Evolutionary conservation across 768 basidiomycete species (phyloP), one percentile per base, ranked within the genome.

Genomic region (Calocybe indica): DNA sequence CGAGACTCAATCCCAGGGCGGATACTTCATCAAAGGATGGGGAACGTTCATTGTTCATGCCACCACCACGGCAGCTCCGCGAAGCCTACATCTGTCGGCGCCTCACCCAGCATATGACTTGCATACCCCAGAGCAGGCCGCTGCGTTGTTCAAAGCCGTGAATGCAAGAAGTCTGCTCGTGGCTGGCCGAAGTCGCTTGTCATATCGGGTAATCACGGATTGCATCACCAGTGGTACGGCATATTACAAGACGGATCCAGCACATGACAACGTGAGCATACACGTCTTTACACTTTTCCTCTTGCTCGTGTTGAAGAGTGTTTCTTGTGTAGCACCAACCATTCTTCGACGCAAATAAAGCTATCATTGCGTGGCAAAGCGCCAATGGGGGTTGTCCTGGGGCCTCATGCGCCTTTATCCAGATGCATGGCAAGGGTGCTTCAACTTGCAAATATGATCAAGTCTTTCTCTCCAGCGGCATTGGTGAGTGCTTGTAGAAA

Each of bases 161-260:
- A 65, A 66, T 1, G 67, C 73, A 9, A 70, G 64, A 22, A 73
- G 70, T 49, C 61, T 78, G 6, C 58, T 75, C 3, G 60, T 76
- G 15, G 48, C 73, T 12, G 76, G 75, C 7, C 60, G 74, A 1
- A 57, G 52, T 8, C 60, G 75, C 9, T 58, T 50, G 1, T 67
- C 76, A 12, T 71, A 63, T 48, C 43, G 49, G 28, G 49, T 52
- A 22, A 48, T 56, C 4, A 69, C 71, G 2, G 50, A 54, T 2
- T 78, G 76, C 42, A 52, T 70, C 35, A 52, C 63, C 53, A 6
- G 50, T 52, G 1, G 45, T 44, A 22, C 22, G 22, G 22, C 22
- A 22, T 74, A 72, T 55, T 72, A 67, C 41, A 64, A 57, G 48
- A 78, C 76, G 0, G 76, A 77, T 55, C 69, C 75, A 31, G 60